Evolutionary conservation across 2,329 filamentous ascomycete species (phyloP).

Genomic region (Exophiala bonariae): DNA sequence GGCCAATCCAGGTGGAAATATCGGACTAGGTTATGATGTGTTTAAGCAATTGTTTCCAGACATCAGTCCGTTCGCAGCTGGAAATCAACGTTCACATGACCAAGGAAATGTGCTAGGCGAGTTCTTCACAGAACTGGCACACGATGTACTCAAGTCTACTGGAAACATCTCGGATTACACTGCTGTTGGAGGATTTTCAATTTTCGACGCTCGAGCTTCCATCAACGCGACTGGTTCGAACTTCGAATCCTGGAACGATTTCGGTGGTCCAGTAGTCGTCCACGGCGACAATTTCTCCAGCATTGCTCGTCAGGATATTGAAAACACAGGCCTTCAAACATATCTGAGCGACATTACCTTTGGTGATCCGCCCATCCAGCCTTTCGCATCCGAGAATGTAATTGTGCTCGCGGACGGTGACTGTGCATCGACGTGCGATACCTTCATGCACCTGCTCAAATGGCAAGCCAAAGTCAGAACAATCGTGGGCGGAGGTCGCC

Average conservation of each 20-base stretch:
- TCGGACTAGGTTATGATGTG: slow-evolving; percentile 47
- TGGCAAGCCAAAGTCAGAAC: slow-evolving; percentile 56
- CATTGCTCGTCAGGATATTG: not conserved
- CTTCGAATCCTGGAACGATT: not conserved
- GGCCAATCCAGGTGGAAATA: slow-evolving; percentile 58
- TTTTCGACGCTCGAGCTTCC: not conserved
- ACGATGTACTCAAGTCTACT: not conserved
- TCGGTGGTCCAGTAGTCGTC: not conserved
- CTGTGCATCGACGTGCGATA: slow-evolving; percentile 59
- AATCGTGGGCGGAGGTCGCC: slow-evolving; percentile 55
- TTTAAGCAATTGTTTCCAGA: slow-evolving; percentile 57
- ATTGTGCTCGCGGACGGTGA: slow-evolving; percentile 48
- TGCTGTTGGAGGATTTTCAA: not conserved
- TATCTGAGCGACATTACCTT: not conserved
- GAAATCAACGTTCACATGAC: slow-evolving; percentile 47
- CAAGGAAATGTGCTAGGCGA: slow-evolving; percentile 37
- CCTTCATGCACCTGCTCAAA: slow-evolving; percentile 56
- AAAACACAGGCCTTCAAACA: not conserved
- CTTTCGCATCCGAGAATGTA: slow-evolving; percentile 59
- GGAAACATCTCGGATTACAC: not conserved
- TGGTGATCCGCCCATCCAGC: slow-evolving; percentile 25
- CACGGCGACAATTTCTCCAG: slow-evolving; percentile 1
- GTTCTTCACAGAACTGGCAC: slow-evolving; percentile 22
- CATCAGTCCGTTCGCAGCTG: slow-evolving; percentile 43
- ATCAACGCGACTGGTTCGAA: not conserved